Evolutionary conservation across 805 yeast genomes (phyloP).

Genomic region (Candida yuanshanica): DNA sequence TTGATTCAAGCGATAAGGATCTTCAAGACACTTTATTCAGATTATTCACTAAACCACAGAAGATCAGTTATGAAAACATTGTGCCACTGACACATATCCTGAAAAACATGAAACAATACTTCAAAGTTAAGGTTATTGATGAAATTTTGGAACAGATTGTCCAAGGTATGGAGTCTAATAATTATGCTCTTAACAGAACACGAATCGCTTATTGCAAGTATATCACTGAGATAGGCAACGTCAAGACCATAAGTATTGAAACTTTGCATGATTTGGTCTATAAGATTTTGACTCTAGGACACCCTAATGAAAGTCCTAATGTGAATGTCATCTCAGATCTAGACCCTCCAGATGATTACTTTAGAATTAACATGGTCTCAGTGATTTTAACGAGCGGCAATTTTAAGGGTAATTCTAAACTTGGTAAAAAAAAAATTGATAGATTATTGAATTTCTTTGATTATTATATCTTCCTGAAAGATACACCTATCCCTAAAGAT

Average conservation of each 20-base stretch:
- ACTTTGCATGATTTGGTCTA: slow-evolving; percentile 48
- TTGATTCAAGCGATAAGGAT: slow-evolving; percentile 41
- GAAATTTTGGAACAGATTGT: slow-evolving; percentile 55
- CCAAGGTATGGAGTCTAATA: slow-evolving; percentile 60
- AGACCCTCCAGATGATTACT: slow-evolving; percentile 68
- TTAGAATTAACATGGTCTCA: slow-evolving; percentile 56
- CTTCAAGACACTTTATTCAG: slow-evolving; percentile 29
- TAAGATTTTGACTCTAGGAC: slow-evolving; percentile 59
- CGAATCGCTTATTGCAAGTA: slow-evolving; percentile 59
- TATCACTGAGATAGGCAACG: slow-evolving; percentile 51
- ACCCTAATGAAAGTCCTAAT: slow-evolving; percentile 52
- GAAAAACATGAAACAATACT: slow-evolving; percentile 30
- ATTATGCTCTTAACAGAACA: slow-evolving; percentile 51
- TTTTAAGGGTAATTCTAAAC: background rate
- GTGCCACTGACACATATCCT: slow-evolving; percentile 44
- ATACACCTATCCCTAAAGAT: slow-evolving; percentile 58
- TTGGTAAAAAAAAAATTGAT: slow-evolving; percentile 25
- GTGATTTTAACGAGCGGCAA: slow-evolving; percentile 28
- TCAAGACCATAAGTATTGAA: slow-evolving; percentile 38
- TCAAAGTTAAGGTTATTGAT: slow-evolving; percentile 51
- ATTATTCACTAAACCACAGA: slow-evolving; percentile 55
- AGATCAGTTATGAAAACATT: slow-evolving; percentile 53
- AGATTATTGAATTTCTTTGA: slow-evolving; percentile 58
- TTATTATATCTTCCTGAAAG: slow-evolving; percentile 61
- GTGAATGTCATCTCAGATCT: slow-evolving; percentile 33